Percentiles rank a stretch among this genome's conserved stretches.
phyloP scores from a whole-genome alignment of 495 filamentous ascomycete species.

The Saxophila tyrrhenica region DNA sequence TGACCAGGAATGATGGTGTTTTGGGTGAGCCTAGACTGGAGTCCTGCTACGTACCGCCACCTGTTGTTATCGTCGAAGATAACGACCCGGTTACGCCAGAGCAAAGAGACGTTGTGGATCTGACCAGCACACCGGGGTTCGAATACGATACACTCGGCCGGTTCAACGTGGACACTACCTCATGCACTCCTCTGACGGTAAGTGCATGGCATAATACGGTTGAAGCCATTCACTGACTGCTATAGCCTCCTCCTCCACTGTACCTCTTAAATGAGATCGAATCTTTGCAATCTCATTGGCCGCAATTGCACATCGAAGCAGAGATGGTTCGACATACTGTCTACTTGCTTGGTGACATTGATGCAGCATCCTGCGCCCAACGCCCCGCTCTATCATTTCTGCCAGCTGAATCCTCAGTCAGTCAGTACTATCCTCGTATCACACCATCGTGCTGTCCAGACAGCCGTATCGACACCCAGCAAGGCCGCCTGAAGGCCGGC shows the following conservation, averaged over 20 bases:
- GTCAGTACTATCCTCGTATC: no score
- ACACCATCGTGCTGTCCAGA: no score
- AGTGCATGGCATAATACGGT: neutral
- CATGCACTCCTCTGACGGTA: no score
- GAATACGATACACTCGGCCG: neutral
- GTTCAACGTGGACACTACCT: neutral
- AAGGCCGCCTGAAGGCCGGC: no score
- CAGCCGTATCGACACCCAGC: no score
- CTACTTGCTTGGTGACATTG: neutral
- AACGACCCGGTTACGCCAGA: neutral
- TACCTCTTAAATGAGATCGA: neutral
- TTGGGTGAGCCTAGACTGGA: no score
- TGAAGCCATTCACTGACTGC: neutral
- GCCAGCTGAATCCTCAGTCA: no score
- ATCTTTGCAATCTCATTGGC: neutral
- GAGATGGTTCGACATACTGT: neutral
- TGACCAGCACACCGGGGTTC: neutral
- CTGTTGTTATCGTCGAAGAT: neutral
- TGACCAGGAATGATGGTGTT: no score
- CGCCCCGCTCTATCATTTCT: no score
- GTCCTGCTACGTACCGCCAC: no score
- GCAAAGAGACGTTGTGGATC: neutral
- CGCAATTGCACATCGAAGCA: neutral
- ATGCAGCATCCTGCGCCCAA: neutral
- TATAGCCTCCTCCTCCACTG: neutral